A percentile compares a stretch with the other conserved stretches of the same genome.
phyloP scores from a whole-genome alignment of 148 eudicot genomes.

The Hydrangea macrophylla region DNA sequence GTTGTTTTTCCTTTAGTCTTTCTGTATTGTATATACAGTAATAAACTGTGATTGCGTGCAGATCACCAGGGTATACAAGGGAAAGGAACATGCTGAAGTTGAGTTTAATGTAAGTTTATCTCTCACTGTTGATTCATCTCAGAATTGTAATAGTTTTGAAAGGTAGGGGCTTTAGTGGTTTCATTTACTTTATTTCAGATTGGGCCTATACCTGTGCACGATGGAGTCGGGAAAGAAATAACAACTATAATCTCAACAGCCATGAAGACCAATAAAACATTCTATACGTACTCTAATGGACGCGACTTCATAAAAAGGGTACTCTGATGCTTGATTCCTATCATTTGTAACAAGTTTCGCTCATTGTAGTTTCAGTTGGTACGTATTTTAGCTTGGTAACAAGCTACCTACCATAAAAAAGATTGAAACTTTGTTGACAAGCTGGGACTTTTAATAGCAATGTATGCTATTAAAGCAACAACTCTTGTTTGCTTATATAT shows the following conservation, averaged over 20 bases:
- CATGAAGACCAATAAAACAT: conserved; percentile 59
- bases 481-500: conserved; percentile 13
- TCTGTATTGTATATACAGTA: too few relatives aligned
- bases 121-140: conserved; percentile 6
- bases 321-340: conserved; percentile 17
- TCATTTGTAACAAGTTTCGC: background rate
- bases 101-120: conserved; percentile 57
- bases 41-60: conserved; percentile 34
- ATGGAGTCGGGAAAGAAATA: conserved; percentile 69
- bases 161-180: conserved; percentile 13
- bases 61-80: conserved; percentile 73
- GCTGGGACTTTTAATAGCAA: background rate
- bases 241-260: conserved; percentile 46
- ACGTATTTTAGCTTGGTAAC: background rate
- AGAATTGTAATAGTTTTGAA: background rate
- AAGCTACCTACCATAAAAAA: too few relatives aligned
- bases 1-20: background rate
- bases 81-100: conserved; percentile 72
- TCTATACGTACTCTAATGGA: conserved; percentile 78
- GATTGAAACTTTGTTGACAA: too few relatives aligned
- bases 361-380: too few relatives aligned
- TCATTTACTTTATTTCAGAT: conserved; percentile 35
- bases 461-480: background rate
- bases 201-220: conserved; percentile 75
- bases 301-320: conserved; percentile 79